A percentile compares a stretch with the other conserved stretches of the same genome.
These are phyloP conservation scores for Aschersonia sp. DNA, from an alignment of 2,329 filamentous ascomycete species.

Conservation along the genomic window DNA sequence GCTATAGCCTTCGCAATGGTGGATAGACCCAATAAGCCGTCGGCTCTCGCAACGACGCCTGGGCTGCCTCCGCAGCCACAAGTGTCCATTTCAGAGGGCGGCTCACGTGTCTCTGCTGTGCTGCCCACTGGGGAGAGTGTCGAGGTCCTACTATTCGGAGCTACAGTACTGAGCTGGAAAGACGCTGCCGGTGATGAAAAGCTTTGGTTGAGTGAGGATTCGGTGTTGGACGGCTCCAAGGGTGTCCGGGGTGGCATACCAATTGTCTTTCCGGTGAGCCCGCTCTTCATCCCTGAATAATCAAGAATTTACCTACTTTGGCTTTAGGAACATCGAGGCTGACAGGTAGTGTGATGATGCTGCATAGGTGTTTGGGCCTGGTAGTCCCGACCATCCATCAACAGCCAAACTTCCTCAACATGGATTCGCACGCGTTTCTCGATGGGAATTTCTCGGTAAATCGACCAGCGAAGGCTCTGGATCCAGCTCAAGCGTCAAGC, in stretches of 20 bases:
- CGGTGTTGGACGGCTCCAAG: conserved; percentile 75
- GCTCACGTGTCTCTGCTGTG: conserved; percentile 59
- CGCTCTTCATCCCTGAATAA: neutral
- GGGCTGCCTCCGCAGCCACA: conserved; percentile 60
- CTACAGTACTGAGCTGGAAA: conserved; percentile 91
- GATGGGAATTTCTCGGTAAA: conserved; percentile 91
- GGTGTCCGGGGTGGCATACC: conserved; percentile 85
- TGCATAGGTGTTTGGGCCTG: conserved; percentile 68
- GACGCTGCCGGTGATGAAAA: conserved; percentile 65
- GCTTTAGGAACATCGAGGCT: neutral
- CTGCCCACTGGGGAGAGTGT: conserved; percentile 80
- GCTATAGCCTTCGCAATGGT: conserved; percentile 37
- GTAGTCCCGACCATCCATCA: conserved; percentile 59
- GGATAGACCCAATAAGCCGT: conserved; percentile 74
- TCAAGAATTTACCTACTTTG: neutral
- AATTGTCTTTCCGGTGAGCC: conserved; percentile 75
- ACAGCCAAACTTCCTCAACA: conserved; percentile 77
- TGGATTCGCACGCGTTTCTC: conserved; percentile 79
- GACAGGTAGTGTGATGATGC: neutral
- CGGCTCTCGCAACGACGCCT: conserved; percentile 60
- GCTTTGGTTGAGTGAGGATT: conserved; percentile 70
- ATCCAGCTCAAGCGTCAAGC: conserved; percentile 60
- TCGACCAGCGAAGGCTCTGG: conserved; percentile 37
- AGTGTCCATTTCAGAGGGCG: conserved; percentile 59
- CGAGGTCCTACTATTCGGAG: conserved; percentile 77